A percentile compares a stretch with the other conserved stretches of the same genome.
Evolutionary conservation across 495 filamentous ascomycete species (phyloP).

Genomic region (Usnea hakonensis): DNA sequence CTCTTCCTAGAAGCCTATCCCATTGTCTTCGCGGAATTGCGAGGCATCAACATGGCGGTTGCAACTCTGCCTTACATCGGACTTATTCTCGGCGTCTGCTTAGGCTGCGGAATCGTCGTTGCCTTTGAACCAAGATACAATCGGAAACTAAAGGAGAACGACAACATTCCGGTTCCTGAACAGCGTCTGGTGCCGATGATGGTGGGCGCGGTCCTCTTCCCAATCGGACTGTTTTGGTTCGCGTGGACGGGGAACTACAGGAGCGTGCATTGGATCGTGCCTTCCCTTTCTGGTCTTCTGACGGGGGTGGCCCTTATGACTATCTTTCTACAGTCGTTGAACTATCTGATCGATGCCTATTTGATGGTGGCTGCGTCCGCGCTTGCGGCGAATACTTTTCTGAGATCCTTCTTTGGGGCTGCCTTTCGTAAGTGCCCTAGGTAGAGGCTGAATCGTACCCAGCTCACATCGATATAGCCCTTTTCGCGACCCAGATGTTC

Average conservation of each 20-base stretch:
- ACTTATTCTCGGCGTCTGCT: slow-evolving; percentile 47
- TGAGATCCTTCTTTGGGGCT: slow-evolving; percentile 53
- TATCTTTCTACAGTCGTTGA: slow-evolving; percentile 53
- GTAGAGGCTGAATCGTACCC: too few relatives aligned
- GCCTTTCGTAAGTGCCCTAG: slow-evolving; percentile 37
- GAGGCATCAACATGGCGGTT: slow-evolving; percentile 33
- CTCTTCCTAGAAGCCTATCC: slow-evolving; percentile 57
- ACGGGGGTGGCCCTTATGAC: slow-evolving; percentile 49
- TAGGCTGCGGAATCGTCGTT: slow-evolving; percentile 40
- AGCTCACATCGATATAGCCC: too few relatives aligned
- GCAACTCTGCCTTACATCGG: slow-evolving; percentile 52
- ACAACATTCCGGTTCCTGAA: slow-evolving; percentile 50
- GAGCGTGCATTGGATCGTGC: slow-evolving; percentile 39
- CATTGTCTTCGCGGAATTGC: slow-evolving; percentile 47
- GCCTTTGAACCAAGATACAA: slow-evolving; percentile 44
- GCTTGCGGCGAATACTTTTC: slow-evolving; percentile 60
- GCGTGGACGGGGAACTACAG: slow-evolving; percentile 48
- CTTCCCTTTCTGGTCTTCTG: slow-evolving; percentile 41
- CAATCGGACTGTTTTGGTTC: slow-evolving; percentile 57
- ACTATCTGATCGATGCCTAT: slow-evolving; percentile 59
- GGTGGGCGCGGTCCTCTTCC: slow-evolving; percentile 46
- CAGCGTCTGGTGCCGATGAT: slow-evolving; percentile 53
- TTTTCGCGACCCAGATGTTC: too few relatives aligned
- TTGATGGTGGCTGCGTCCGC: slow-evolving; percentile 52
- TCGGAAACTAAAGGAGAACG: slow-evolving; percentile 41